These are phyloP conservation scores for Cladosporium oxysporum DNA, from an alignment of 2,329 filamentous ascomycete genomes.

Conservation along the genomic window DNA sequence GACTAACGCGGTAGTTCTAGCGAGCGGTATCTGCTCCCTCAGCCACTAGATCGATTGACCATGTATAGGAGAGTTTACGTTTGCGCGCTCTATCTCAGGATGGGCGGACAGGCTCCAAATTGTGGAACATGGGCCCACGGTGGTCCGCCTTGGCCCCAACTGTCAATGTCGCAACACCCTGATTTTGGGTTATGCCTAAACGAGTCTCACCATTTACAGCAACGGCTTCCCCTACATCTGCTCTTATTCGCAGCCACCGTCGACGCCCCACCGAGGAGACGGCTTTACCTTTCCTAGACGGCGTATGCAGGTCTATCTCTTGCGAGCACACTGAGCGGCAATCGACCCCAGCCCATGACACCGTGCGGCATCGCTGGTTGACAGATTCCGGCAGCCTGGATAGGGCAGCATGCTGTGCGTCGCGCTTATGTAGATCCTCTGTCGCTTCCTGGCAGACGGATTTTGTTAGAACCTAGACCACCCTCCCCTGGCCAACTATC, in stretches of 20 bases:
- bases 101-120: slow-evolving; percentile 8
- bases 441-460: slow-evolving; percentile 21
- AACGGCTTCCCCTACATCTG: slow-evolving; percentile 18
- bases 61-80: slow-evolving; percentile 14
- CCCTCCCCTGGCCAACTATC: not conserved
- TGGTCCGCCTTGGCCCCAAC: slow-evolving; percentile 11
- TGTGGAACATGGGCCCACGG: slow-evolving; percentile 17
- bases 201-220: slow-evolving; percentile 14
- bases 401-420: slow-evolving; percentile 34
- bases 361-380: slow-evolving; percentile 18
- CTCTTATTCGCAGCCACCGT: slow-evolving; percentile 8
- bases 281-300: slow-evolving; percentile 5
- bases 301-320: slow-evolving; percentile 17
- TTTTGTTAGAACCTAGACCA: slow-evolving; percentile 19
- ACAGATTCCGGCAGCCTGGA: slow-evolving; percentile 30
- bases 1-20: slow-evolving; percentile 19
- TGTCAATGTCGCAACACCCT: slow-evolving; percentile 10
- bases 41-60: slow-evolving; percentile 17
- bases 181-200: slow-evolving; percentile 8
- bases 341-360: slow-evolving; percentile 12
- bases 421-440: slow-evolving; percentile 34
- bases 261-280: slow-evolving; percentile 6
- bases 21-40: slow-evolving; percentile 14
- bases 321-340: slow-evolving; percentile 7
- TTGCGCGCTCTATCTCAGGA: slow-evolving; percentile 17